Evolutionary conservation across 495 filamentous ascomycete species (phyloP).

Genomic region (Cercophora sp.): DNA sequence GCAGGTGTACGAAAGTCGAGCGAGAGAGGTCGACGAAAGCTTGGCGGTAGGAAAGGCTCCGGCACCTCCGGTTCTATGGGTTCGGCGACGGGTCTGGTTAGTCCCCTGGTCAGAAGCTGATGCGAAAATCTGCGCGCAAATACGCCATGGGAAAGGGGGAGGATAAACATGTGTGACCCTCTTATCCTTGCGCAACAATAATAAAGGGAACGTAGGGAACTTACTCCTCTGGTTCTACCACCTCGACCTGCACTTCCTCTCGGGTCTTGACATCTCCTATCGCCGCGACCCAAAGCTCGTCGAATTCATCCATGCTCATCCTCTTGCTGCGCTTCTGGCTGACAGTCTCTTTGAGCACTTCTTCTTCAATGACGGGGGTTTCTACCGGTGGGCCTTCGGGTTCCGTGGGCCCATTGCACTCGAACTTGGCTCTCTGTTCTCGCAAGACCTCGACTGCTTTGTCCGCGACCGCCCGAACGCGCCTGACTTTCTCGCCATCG

Average conservation of each 20-base stretch:
- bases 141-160: slow-evolving; percentile 10
- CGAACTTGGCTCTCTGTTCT: slow-evolving; percentile 79
- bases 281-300: slow-evolving; percentile 83
- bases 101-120: slow-evolving; percentile 47
- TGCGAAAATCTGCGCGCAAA: slow-evolving; percentile 21
- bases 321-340: slow-evolving; percentile 67
- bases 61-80: slow-evolving; percentile 70
- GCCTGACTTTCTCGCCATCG: slow-evolving; percentile 85
- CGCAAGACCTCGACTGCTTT: slow-evolving; percentile 83
- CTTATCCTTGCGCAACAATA: no score
- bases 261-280: slow-evolving; percentile 76
- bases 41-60: slow-evolving; percentile 48
- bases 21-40: slow-evolving; percentile 72
- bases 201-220: slow-evolving; percentile 32
- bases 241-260: slow-evolving; percentile 73
- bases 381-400: slow-evolving; percentile 53
- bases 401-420: slow-evolving; percentile 76
- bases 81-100: slow-evolving; percentile 71
- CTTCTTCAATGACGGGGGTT: slow-evolving; percentile 64
- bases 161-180: no score
- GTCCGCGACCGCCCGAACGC: slow-evolving; percentile 81
- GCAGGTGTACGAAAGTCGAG: slow-evolving; percentile 82
- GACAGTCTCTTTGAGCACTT: slow-evolving; percentile 72
- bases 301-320: slow-evolving; percentile 83
- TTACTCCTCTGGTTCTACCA: slow-evolving; percentile 61